These are phyloP conservation scores for Eucalyptus leucophloia DNA, from an alignment of 345 rosid genomes.

Conservation along the genomic window DNA sequence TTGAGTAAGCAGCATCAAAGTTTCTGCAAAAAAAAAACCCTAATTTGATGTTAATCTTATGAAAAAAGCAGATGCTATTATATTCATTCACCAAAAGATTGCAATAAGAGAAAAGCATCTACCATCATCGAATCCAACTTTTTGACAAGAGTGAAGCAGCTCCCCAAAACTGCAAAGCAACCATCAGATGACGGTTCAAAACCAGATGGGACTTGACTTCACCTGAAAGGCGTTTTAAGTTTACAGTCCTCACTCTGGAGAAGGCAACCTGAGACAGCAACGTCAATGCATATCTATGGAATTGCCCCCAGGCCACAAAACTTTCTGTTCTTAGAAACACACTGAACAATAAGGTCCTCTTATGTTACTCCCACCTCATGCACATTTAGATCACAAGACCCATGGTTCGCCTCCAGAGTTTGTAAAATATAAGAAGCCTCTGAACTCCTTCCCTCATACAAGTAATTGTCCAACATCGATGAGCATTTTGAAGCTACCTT, in stretches of 20 bases:
- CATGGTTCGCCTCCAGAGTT: conserved; percentile 11
- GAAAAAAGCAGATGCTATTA: background rate
- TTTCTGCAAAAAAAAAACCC: background rate
- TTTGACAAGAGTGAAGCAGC: background rate
- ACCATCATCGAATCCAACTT: background rate
- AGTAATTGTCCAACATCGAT: conserved; percentile 15
- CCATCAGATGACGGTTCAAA: background rate
- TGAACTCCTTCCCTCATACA: conserved; percentile 20
- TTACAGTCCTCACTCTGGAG: background rate
- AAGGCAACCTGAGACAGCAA: background rate
- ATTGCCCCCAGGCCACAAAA: background rate
- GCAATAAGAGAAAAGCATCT: background rate
- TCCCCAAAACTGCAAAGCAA: background rate
- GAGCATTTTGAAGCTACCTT: conserved; percentile 39
- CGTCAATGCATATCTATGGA: background rate
- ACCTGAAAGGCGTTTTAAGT: background rate
- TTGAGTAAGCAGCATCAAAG: background rate
- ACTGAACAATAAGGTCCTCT: background rate
- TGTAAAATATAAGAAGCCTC: conserved; percentile 44
- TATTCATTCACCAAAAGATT: background rate
- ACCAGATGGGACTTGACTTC: background rate
- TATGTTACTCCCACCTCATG: background rate
- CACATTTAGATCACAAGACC: background rate
- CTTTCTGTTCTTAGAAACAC: background rate
- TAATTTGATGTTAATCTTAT: background rate